A percentile compares a stretch with the other conserved stretches of the same genome.
These are phyloP conservation scores for Arachnomyces sp. DNA, from an alignment of 2,329 filamentous ascomycete genomes.

Conservation along the genomic window DNA sequence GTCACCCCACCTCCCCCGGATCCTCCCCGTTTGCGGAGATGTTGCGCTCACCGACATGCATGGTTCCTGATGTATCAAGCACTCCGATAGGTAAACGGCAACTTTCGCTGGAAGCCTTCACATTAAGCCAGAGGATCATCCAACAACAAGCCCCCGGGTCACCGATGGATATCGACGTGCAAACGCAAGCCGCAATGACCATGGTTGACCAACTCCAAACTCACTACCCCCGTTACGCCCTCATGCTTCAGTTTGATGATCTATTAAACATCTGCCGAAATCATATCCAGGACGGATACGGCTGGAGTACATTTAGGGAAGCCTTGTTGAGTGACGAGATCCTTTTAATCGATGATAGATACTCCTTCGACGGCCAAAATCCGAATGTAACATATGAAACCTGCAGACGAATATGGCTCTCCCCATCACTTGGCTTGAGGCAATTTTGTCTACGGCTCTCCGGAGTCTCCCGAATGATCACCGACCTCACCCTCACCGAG, in stretches of 20 bases:
- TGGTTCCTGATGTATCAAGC: constrained; percentile 11
- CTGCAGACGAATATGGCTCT: constrained; percentile 12
- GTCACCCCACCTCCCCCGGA: constrained; percentile 5
- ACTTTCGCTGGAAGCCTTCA: constrained; percentile 13
- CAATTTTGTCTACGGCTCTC: constrained; percentile 16
- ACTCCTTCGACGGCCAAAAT: constrained; percentile 13
- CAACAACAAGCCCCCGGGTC: constrained; percentile 5
- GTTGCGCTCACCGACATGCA: constrained; percentile 13
- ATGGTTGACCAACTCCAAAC: constrained; percentile 12
- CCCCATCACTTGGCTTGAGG: constrained; percentile 11
- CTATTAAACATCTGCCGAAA: constrained; percentile 10
- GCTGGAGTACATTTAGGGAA: constrained; percentile 12
- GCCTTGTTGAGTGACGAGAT: constrained; percentile 13
- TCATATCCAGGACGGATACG: constrained; percentile 14
- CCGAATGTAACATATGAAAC: constrained; percentile 14
- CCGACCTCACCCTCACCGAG: constrained; percentile 11
- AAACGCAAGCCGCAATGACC: constrained; percentile 8
- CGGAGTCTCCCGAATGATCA: constrained; percentile 14
- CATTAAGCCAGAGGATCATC: constrained; percentile 12
- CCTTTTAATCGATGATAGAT: constrained; percentile 13
- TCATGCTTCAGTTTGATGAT: constrained; percentile 12
- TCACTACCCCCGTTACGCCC: constrained; percentile 9
- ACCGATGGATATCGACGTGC: constrained; percentile 1
- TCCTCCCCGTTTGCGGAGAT: constrained; percentile 13
- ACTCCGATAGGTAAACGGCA: constrained; percentile 13